phyloP scores from a whole-genome alignment of 345 rosid genomes.

The Microthlaspi erraticum region DNA sequence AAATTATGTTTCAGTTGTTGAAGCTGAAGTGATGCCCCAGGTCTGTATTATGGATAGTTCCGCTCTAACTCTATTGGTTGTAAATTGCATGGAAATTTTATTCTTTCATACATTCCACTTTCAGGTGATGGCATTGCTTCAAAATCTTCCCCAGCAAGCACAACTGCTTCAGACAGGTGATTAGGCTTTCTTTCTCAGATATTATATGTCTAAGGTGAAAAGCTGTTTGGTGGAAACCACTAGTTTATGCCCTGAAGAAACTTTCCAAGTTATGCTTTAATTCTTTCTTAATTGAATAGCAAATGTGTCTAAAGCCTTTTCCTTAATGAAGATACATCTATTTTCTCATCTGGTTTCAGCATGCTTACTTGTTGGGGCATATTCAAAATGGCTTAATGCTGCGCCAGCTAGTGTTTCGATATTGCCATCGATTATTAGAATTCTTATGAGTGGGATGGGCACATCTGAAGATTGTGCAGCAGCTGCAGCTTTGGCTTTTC shows the following conservation, averaged over 20 bases:
- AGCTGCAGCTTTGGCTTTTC: conserved; percentile 96
- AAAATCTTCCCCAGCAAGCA: conserved; percentile 85
- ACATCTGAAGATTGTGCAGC: conserved; percentile 97
- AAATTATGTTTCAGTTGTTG: conserved; percentile 74
- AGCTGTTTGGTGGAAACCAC: conserved; percentile 30
- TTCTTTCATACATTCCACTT: conserved; percentile 30
- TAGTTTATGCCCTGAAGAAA: conserved; percentile 23
- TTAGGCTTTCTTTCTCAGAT: conserved; percentile 32
- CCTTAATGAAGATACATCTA: conserved; percentile 26
- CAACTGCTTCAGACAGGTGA: conserved; percentile 94
- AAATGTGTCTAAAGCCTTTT: conserved; percentile 21
- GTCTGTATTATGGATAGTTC: conserved; percentile 47
- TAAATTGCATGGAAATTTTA: conserved; percentile 13
- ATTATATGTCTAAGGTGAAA: conserved; percentile 20
- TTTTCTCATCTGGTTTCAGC: conserved; percentile 57
- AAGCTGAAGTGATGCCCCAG: conserved; percentile 95
- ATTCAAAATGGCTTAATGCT: conserved; percentile 95
- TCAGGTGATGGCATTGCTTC: conserved; percentile 89
- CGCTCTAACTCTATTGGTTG: conserved; percentile 20
- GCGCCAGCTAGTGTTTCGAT: conserved; percentile 73
- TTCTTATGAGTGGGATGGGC: conserved; percentile 91
- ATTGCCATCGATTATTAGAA: conserved; percentile 71
- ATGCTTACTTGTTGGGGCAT: conserved; percentile 96
- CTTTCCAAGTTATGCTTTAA: conserved; percentile 21
- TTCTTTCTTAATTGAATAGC: conserved; percentile 21